Evolutionary conservation across 2,329 filamentous ascomycete species (phyloP), one percentile per base, ranked within the genome.

Genomic region (Chrysosporium queenslandicum): DNA sequence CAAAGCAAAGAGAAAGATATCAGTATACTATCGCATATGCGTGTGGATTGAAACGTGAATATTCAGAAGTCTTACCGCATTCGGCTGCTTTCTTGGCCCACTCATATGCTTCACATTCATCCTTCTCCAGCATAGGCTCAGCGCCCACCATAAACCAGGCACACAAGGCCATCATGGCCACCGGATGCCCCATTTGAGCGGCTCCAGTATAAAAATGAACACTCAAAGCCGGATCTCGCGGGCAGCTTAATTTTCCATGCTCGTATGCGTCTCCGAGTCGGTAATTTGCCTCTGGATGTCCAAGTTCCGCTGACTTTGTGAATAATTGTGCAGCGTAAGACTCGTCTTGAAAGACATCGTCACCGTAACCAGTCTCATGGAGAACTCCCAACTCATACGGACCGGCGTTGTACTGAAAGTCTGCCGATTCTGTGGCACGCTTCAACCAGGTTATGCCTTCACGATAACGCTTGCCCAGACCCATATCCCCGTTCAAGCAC

Each of bases 141-240:
- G 92, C 92, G 9, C 92, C 92, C 37, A 97, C 86, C 77, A 97
- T 86, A 68, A 97, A 98, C 92, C 92, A 98, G 9, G 92, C 92
- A 69, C 92, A 98, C 7, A 98, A 76, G 3, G 91, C 91, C 90
- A 98, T 95, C 89, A 97, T 97, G 45, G 89, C 91, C 45, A 82
- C 79, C 0, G 89, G 77, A 63, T 96, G 86, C 1, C 87, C 88
- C 42, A 79, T 77, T 63, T 94, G 86, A 2, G 92, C 92, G 11
- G 92, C 91, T 23, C 83, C 85, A 1, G 91, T 98, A 72, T 98
- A 98, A 66, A 96, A 98, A 68, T 98, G 92, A 8, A 98, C 89
- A 58, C 89, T 96, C 50, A 98, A 74, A 1, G 90, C 88, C 1
- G 92, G 88, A 66, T 98, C 92, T 49, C 83, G 82, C 0, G 92